phyloP scores from a whole-genome alignment of 164 flowering plant genomes.

The Macadamia tetraphylla region DNA sequence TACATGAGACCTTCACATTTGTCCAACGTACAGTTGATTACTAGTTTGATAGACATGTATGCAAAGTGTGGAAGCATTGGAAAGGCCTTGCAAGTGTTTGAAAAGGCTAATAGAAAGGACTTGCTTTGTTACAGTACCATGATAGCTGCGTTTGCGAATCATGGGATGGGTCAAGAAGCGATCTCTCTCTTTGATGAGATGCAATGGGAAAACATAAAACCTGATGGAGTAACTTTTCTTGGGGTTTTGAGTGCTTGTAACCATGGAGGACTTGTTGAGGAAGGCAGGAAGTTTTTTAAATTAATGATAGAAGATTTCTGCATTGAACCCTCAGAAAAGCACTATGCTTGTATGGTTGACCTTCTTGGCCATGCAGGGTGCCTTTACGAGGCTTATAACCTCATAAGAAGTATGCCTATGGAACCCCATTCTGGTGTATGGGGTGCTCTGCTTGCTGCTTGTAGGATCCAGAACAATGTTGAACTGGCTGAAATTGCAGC shows the following conservation, averaged over 20 bases:
- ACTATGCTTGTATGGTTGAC: slow-evolving; percentile 37
- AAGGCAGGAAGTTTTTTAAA: slow-evolving; percentile 31
- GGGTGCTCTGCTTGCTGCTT: slow-evolving; percentile 44
- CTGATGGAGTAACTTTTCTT: slow-evolving; percentile 36
- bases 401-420: slow-evolving; percentile 29
- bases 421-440: slow-evolving; percentile 29
- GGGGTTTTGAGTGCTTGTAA: slow-evolving; percentile 36
- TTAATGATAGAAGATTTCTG: slow-evolving; percentile 28
- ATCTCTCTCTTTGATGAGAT: slow-evolving; percentile 30
- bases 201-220: slow-evolving; percentile 24
- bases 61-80: slow-evolving; percentile 36
- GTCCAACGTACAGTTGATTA: slow-evolving; percentile 17
- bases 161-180: slow-evolving; percentile 30
- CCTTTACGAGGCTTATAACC: slow-evolving; percentile 28
- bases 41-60: slow-evolving; percentile 38
- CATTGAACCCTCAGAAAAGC: slow-evolving; percentile 31
- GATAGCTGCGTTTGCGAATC: slow-evolving; percentile 41
- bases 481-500: slow-evolving; percentile 37
- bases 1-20: slow-evolving; percentile 13
- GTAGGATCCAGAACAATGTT: slow-evolving; percentile 28
- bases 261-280: slow-evolving; percentile 40
- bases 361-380: slow-evolving; percentile 40
- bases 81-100: slow-evolving; percentile 29
- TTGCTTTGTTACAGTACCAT: slow-evolving; percentile 36
- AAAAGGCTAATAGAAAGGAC: slow-evolving; percentile 23